Evolutionary conservation across 345 rosid species (phyloP), one percentile per base, ranked within the genome.

Genomic region (Streptanthus diversifolius): DNA sequence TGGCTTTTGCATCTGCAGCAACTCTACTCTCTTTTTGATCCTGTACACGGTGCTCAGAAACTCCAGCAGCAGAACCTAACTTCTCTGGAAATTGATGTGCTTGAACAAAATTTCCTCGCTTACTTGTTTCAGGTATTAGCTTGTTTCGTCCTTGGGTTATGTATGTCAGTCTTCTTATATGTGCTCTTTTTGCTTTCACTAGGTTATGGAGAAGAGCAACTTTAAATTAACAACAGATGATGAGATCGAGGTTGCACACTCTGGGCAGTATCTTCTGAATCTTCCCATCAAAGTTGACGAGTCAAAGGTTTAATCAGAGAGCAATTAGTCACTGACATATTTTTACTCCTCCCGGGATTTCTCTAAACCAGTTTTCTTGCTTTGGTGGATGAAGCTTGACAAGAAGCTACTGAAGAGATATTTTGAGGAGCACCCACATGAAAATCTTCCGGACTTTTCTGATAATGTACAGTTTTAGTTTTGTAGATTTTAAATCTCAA

Each of bases 151-250:
- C 35, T 62, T 27, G 0, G 39, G 7, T 8, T 35, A 19, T 60
- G 24, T 27, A 41, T 53, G 5, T 54, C 64, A 3, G 18, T 43
- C 3, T 48, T 64, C 55, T 56, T 52, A 24, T 45, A 49, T 64
- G 37, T 63, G 19, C 51, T 21, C 11, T 54, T 37, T 61, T 39
- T 15, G 35, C 36, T 39, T 49, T 37, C 52, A 3, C 43, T 79
- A 86, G 90, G 92, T 93, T 66, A 90, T 93, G 96, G 86, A 86
- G n/a, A 93, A 91, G 86, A 93, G 98, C 82, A 93, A 93, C 75
- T 93, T 93, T 73, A 93, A 91, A 76, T 70, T 89, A 71, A 59
- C 95, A 59, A 70, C 90, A 8, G 81, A 88, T 61, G 98, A 91
- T 7, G 98, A 93, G 88, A 85, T 87, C 71, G 91, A 89, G 27